Evolutionary conservation across 163 green algal species (phyloP).

Genomic region (Coccomyxa subellipsoidea): DNA sequence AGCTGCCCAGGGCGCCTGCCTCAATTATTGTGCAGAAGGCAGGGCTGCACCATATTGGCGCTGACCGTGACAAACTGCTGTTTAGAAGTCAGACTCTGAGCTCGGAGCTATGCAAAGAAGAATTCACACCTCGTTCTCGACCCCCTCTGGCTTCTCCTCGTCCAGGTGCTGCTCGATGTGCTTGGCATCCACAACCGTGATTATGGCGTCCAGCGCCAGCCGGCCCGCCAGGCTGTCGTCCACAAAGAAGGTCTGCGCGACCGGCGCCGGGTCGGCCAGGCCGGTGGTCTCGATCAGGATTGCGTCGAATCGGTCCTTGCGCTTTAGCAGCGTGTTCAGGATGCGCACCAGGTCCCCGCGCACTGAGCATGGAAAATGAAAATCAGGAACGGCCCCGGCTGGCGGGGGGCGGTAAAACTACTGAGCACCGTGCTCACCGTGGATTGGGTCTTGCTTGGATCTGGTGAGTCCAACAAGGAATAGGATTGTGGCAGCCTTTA

Average conservation of each 20-base stretch:
- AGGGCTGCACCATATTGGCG: too few species aligned
- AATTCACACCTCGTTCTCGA: neutral
- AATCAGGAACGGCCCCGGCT: too few species aligned
- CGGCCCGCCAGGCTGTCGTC: conserved; percentile 49
- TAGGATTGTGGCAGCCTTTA: too few species aligned
- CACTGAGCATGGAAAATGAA: conserved; percentile 31
- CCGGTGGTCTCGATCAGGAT: conserved; percentile 98
- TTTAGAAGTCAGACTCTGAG: neutral
- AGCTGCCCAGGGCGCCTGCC: too few species aligned
- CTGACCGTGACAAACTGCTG: too few species aligned
- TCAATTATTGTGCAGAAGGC: too few species aligned
- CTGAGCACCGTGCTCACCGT: too few species aligned
- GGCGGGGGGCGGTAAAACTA: too few species aligned
- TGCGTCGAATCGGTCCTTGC: conserved; percentile 73
- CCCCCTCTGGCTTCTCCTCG: conserved; percentile 28
- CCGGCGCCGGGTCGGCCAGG: conserved; percentile 88
- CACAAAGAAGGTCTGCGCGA: conserved; percentile 88
- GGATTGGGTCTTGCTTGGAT: too few species aligned
- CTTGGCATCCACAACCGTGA: conserved; percentile 94
- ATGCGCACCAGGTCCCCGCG: conserved; percentile 70
- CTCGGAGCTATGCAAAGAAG: neutral
- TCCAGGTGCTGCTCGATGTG: conserved; percentile 66
- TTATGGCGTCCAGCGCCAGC: conserved; percentile 82
- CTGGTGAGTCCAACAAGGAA: too few species aligned
- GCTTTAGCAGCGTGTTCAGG: conserved; percentile 55